Evolutionary conservation across 2,329 filamentous ascomycete genomes (phyloP).

Genomic region (Venturia asperata): DNA sequence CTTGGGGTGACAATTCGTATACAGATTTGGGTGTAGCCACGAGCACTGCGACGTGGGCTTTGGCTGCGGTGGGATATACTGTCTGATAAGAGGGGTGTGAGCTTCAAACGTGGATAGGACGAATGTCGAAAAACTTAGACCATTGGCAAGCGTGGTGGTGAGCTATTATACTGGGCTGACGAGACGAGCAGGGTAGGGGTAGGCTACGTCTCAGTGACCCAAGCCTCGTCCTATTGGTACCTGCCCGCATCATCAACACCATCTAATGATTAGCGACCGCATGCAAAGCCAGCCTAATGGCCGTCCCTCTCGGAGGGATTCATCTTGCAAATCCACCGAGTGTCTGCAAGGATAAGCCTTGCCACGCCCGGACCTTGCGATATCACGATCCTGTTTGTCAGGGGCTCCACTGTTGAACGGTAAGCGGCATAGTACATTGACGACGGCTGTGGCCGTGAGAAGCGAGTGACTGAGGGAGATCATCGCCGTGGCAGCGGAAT

Average conservation of each 20-base stretch:
- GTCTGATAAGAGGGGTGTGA: neutral
- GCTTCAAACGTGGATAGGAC: neutral
- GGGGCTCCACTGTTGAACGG: constrained; percentile 4
- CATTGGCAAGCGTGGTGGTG: neutral
- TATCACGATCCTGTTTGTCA: constrained; percentile 7
- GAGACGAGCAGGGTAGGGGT: neutral
- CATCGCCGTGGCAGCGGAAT: neutral
- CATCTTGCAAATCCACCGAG: constrained; percentile 8
- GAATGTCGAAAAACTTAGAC: neutral
- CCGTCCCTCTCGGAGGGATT: constrained; percentile 14
- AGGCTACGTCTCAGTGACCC: constrained; percentile 12
- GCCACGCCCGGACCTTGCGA: constrained; percentile 11
- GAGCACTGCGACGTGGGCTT: neutral
- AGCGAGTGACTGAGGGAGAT: constrained; percentile 2
- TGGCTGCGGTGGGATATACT: neutral
- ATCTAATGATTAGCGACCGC: constrained; percentile 18
- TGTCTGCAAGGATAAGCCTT: constrained; percentile 11
- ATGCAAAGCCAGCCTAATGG: constrained; percentile 14
- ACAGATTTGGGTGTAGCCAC: neutral
- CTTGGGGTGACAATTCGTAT: neutral
- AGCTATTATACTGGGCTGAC: constrained; percentile 8
- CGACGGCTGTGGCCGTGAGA: constrained; percentile 11
- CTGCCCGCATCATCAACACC: constrained; percentile 13
- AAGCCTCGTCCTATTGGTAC: constrained; percentile 14
- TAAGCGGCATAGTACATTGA: neutral